Evolutionary conservation across 495 filamentous ascomycete genomes (phyloP).

Genomic region (Tuber umbilicatum): DNA sequence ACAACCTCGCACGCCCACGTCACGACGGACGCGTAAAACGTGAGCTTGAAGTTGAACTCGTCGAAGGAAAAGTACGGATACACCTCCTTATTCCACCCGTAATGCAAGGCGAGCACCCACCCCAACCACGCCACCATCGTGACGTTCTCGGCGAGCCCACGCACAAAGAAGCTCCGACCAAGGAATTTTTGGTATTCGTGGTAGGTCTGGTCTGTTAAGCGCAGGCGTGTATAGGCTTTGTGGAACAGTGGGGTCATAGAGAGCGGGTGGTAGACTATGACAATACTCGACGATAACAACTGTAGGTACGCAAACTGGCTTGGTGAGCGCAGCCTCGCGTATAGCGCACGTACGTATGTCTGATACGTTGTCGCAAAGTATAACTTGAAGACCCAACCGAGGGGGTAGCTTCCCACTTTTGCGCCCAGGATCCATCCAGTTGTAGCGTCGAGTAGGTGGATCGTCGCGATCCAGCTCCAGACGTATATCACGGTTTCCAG

Average conservation of each 20-base stretch:
- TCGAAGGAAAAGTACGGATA: slow-evolving; percentile 42
- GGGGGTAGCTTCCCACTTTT: slow-evolving; percentile 56
- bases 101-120: slow-evolving; percentile 56
- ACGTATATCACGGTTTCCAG: slow-evolving; percentile 60
- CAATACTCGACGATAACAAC: slow-evolving; percentile 53
- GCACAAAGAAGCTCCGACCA: slow-evolving; percentile 56
- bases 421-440: slow-evolving; percentile 60
- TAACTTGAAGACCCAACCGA: slow-evolving; percentile 60
- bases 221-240: slow-evolving; percentile 47
- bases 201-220: slow-evolving; percentile 52
- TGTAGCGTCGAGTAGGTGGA: slow-evolving; percentile 54
- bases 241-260: slow-evolving; percentile 56
- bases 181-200: slow-evolving; percentile 55
- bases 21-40: slow-evolving; percentile 54
- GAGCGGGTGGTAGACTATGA: slow-evolving; percentile 50
- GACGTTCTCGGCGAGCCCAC: slow-evolving; percentile 56
- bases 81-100: slow-evolving; percentile 51
- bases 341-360: slow-evolving; percentile 63
- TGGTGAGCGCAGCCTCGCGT: slow-evolving; percentile 56
- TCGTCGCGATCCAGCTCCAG: slow-evolving; percentile 59
- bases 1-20: slow-evolving; percentile 59
- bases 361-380: slow-evolving; percentile 63
- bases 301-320: slow-evolving; percentile 57
- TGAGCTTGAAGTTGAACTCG: slow-evolving; percentile 51
- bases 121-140: slow-evolving; percentile 61